These are phyloP conservation scores for Nepenthes mirabilis DNA, from an alignment of 148 eudicot species.

Conservation along the genomic window DNA sequence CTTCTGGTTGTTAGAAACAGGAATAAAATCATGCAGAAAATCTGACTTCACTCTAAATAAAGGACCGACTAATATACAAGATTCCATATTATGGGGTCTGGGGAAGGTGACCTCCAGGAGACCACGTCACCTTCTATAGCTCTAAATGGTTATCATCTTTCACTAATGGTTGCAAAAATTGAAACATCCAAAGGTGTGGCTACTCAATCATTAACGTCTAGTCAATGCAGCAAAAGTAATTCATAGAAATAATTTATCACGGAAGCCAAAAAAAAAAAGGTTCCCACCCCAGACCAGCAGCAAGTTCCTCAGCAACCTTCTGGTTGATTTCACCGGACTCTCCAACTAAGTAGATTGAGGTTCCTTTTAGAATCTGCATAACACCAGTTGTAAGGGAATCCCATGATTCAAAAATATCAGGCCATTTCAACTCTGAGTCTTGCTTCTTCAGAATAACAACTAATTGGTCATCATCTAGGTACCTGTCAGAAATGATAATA, in stretches of 20 bases:
- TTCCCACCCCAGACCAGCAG: conserved; percentile 69
- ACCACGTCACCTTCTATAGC: background rate
- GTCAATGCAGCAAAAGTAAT: too few species aligned
- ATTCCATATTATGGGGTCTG: background rate
- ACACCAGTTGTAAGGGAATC: conserved; percentile 74
- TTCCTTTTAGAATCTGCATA: conserved; percentile 65
- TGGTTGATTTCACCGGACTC: conserved; percentile 72
- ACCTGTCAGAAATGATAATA: conserved; percentile 31
- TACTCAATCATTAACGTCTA: too few species aligned
- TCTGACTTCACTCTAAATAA: background rate
- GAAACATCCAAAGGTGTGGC: too few species aligned
- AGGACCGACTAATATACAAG: background rate
- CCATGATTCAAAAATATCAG: conserved; percentile 85
- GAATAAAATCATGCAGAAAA: background rate
- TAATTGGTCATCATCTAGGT: conserved; percentile 67
- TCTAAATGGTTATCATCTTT: too few species aligned
- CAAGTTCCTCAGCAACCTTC: conserved; percentile 73
- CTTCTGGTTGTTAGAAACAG: too few species aligned
- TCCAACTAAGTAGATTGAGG: conserved; percentile 72
- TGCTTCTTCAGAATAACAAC: conserved; percentile 82
- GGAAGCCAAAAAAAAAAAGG: conserved; percentile 2
- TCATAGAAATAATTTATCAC: too few species aligned
- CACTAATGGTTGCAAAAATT: too few species aligned
- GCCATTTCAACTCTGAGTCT: conserved; percentile 83
- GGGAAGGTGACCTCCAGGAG: background rate